Evolutionary conservation across 305 asterid genomes (phyloP).

Genomic region (Vinca major): DNA sequence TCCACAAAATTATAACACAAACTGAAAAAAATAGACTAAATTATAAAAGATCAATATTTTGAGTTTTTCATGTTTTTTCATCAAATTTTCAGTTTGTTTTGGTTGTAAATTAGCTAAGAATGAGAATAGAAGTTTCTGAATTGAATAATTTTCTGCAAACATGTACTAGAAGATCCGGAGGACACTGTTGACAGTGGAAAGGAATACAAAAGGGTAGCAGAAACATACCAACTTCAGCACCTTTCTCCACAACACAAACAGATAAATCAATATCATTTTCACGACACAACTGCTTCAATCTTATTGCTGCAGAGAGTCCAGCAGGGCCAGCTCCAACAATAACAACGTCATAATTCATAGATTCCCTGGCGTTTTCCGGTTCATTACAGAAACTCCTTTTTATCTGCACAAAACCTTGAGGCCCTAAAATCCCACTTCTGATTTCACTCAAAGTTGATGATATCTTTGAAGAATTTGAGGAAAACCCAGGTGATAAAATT

Average conservation of each 20-base stretch:
- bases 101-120: too few relatives aligned
- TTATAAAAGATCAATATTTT: too few relatives aligned
- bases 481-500: constrained; percentile 23
- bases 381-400: constrained; percentile 47
- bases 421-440: constrained; percentile 22
- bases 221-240: constrained; percentile 88
- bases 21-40: too few relatives aligned
- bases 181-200: not conserved
- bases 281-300: constrained; percentile 74
- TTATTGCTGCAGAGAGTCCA: constrained; percentile 90
- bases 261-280: constrained; percentile 70
- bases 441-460: constrained; percentile 11
- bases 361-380: constrained; percentile 45
- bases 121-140: too few relatives aligned
- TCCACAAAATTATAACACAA: too few relatives aligned
- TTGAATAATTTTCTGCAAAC: too few relatives aligned
- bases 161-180: too few relatives aligned
- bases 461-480: constrained; percentile 16
- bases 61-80: too few relatives aligned
- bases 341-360: constrained; percentile 77
- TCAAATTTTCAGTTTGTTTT: too few relatives aligned
- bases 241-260: constrained; percentile 93
- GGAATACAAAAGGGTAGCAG: not conserved
- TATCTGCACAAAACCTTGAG: constrained; percentile 17
- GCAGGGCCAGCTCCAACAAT: constrained; percentile 99